Percentiles rank a stretch among this genome's conserved stretches.
Evolutionary conservation across 169 alveolate species (phyloP).

Genomic region (Eimeria falciformis): DNA sequence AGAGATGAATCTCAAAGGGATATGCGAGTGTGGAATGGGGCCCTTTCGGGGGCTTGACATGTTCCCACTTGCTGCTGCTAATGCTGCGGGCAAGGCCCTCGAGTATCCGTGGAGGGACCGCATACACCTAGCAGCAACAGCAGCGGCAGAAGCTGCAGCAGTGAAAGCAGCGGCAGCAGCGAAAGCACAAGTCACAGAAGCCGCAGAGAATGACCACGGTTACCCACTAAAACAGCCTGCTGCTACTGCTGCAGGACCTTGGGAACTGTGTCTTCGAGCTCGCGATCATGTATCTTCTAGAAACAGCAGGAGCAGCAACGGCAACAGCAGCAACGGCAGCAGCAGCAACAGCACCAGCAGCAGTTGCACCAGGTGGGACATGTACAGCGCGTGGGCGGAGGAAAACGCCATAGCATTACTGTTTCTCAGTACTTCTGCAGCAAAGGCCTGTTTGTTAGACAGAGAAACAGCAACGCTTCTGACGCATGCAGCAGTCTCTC

Average conservation of each 20-base stretch:
- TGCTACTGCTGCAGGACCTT: background rate
- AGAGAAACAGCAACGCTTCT: constrained; percentile 2
- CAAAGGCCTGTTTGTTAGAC: background rate
- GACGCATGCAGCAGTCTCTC: background rate
- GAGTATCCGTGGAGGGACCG: too few relatives aligned
- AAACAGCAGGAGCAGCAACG: background rate
- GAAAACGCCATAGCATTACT: background rate
- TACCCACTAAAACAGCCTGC: too few relatives aligned
- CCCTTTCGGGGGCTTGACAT: too few relatives aligned
- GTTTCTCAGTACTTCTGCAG: background rate
- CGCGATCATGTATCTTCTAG: background rate
- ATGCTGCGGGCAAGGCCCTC: too few relatives aligned
- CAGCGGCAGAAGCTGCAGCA: background rate
- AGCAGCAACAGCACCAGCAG: constrained; percentile 8
- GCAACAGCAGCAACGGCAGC: constrained; percentile 7
- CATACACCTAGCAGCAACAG: too few relatives aligned
- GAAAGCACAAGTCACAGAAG: constrained; percentile 4
- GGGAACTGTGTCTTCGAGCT: background rate
- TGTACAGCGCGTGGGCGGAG: background rate
- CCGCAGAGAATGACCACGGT: background rate
- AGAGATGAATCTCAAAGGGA: background rate
- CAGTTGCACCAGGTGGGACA: background rate
- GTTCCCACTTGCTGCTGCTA: too few relatives aligned
- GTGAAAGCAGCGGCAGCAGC: constrained; percentile 47
- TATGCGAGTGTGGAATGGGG: background rate